Percentiles rank a stretch among this genome's conserved stretches.
phyloP scores from a whole-genome alignment of 2,329 filamentous ascomycete species.

The Grosmannia penicillata region DNA sequence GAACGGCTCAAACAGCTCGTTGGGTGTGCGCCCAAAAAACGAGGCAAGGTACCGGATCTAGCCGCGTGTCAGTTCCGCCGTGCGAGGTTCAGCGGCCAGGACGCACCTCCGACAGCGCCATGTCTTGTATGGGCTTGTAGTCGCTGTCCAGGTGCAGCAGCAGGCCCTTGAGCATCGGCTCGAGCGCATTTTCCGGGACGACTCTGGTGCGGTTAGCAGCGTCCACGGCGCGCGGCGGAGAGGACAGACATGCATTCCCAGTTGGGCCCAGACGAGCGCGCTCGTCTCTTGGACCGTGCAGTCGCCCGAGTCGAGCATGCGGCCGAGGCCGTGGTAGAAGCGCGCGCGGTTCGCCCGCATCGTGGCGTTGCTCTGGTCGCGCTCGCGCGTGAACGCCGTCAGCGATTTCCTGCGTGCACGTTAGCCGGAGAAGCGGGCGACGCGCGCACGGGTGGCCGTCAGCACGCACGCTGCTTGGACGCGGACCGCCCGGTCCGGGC shows the following conservation, averaged over 20 bases:
- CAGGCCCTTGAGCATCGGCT: conserved; percentile 9
- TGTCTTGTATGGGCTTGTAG: conserved; percentile 5
- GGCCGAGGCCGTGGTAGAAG: conserved; percentile 5
- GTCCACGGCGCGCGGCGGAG: too few relatives aligned
- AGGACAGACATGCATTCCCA: conserved; percentile 9
- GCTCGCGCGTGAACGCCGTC: conserved; percentile 3
- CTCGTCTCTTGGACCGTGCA: conserved; percentile 8
- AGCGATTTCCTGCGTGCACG: conserved; percentile 5
- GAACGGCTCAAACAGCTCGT: conserved; percentile 67
- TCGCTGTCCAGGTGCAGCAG: conserved; percentile 6
- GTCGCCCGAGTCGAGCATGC: conserved; percentile 4
- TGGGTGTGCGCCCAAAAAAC: conserved; percentile 43
- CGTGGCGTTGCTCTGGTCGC: not conserved
- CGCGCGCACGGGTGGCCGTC: not conserved
- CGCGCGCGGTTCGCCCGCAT: conserved; percentile 6
- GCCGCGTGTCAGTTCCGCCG: too few relatives aligned
- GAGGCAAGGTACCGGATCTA: conserved; percentile 56
- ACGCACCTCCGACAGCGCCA: conserved; percentile 8
- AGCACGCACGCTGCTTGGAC: conserved; percentile 7
- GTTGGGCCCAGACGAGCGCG: conserved; percentile 7
- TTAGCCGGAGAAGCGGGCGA: not conserved
- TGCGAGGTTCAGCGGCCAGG: too few relatives aligned
- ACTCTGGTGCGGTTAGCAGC: conserved; percentile 5
- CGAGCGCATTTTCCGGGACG: conserved; percentile 7
- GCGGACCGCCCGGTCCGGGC: conserved; percentile 8